These are phyloP conservation scores for Populus hybrid DNA, from an alignment of 441 rosid species.

Conservation along the genomic window DNA sequence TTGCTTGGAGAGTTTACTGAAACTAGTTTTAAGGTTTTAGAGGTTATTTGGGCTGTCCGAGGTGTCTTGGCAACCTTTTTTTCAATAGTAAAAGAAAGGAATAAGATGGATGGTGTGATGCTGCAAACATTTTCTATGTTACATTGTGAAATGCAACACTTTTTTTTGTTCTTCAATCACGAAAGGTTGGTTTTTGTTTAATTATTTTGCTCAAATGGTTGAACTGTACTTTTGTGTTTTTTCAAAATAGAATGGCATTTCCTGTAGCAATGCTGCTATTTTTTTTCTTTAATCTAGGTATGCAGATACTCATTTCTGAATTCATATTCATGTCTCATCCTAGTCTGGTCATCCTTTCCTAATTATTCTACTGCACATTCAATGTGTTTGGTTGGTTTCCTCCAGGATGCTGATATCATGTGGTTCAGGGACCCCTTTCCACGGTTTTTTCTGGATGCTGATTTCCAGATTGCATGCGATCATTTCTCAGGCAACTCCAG, in stretches of 20 bases:
- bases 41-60: background rate
- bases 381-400: conserved; percentile 11
- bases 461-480: conserved; percentile 93
- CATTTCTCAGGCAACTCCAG: conserved; percentile 54
- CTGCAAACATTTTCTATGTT: background rate
- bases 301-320: background rate
- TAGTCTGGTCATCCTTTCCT: background rate
- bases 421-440: conserved; percentile 94
- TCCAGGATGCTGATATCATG: conserved; percentile 94
- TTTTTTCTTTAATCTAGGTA: background rate
- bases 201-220: background rate
- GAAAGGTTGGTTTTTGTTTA: background rate
- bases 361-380: conserved; percentile 1
- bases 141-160: background rate
- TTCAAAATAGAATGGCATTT: background rate
- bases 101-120: background rate
- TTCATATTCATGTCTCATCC: background rate
- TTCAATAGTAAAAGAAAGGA: background rate
- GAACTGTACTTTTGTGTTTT: background rate
- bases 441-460: conserved; percentile 62
- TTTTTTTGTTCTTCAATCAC: background rate
- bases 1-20: too few species aligned
- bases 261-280: background rate
- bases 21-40: too few species aligned
- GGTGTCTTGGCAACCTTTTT: background rate